Conservation (phyloP, 2,329 filamentous ascomycete species). For the Phoma sp. region DNA sequence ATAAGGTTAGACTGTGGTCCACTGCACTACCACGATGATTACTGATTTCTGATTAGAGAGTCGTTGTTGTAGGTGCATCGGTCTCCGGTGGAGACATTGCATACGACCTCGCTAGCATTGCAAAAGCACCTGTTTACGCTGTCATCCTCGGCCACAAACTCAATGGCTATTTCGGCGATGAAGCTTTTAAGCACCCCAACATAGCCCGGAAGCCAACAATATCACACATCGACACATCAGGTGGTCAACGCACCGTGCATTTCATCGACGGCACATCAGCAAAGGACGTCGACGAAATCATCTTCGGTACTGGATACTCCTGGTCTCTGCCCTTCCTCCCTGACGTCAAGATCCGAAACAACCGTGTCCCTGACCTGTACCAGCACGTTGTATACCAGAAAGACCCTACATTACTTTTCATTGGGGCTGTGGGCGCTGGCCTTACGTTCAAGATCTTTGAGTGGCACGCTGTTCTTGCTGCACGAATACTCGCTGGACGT, state of each 20-base stretch:
- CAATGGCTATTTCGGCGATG: constrained; percentile 63
- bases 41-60: constrained; percentile 51
- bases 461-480: constrained; percentile 70
- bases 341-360: constrained; percentile 58
- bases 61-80: constrained; percentile 68
- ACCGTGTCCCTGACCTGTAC: constrained; percentile 63
- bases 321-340: constrained; percentile 66
- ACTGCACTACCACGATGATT: not conserved
- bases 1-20: constrained; percentile 48
- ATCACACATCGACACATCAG: constrained; percentile 46
- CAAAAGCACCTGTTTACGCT: constrained; percentile 58
- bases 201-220: constrained; percentile 59
- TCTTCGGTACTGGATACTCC: constrained; percentile 71
- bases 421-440: constrained; percentile 59
- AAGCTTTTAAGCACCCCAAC: constrained; percentile 65
- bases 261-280: constrained; percentile 63
- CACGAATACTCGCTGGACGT: constrained; percentile 63
- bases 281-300: constrained; percentile 64
- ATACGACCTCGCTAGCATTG: constrained; percentile 58
- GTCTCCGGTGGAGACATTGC: constrained; percentile 70
- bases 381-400: constrained; percentile 63
- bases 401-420: constrained; percentile 63
- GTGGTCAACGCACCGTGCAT: constrained; percentile 55
- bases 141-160: constrained; percentile 61
- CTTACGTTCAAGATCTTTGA: constrained; percentile 73